phyloP scores from a whole-genome alignment of 306 rosid genomes.

The Trifolium repens region DNA sequence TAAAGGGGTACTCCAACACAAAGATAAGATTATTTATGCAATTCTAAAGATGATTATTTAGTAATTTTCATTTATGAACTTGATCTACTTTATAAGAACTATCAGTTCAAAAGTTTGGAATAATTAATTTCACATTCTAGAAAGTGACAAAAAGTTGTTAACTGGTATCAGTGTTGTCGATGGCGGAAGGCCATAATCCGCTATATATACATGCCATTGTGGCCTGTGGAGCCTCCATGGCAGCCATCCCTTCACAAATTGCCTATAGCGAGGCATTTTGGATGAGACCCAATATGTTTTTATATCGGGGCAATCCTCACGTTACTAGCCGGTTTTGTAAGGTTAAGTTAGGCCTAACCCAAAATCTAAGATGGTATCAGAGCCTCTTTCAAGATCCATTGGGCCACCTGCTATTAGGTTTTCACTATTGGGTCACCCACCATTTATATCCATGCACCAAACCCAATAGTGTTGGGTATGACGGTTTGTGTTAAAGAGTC shows the following conservation, averaged over 20 bases:
- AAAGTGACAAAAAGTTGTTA: background rate
- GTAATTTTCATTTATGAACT: background rate
- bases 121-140: background rate
- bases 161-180: background rate
- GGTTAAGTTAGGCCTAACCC: too few species aligned
- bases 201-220: background rate
- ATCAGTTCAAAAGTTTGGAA: background rate
- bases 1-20: background rate
- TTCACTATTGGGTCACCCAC: too few species aligned
- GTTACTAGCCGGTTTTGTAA: too few species aligned
- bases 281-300: too few species aligned
- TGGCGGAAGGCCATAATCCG: background rate
- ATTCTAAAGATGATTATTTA: background rate
- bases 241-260: background rate
- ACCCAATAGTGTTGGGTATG: too few species aligned
- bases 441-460: too few species aligned
- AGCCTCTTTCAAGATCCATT: too few species aligned
- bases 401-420: too few species aligned
- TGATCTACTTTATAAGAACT: slow-evolving; percentile 5
- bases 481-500: too few species aligned
- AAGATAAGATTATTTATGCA: background rate
- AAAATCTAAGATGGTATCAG: too few species aligned
- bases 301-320: too few species aligned
- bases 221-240: background rate
- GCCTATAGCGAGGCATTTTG: background rate